Evolutionary conservation across 116 monocot species (phyloP).

Genomic region (Phalaenopsis hybrid): DNA sequence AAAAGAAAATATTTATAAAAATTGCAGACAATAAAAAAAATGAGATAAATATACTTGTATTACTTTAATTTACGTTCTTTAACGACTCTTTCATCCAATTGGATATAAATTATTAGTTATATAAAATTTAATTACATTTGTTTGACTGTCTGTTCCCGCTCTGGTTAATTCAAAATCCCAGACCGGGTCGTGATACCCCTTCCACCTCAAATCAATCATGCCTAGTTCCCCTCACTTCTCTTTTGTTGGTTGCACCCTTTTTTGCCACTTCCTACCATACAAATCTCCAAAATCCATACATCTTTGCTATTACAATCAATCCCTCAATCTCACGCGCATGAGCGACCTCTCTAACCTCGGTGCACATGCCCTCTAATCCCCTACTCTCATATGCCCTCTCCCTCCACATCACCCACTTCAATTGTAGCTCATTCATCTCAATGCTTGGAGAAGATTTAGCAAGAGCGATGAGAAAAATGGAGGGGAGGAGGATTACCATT

Average conservation of each 20-base stretch:
- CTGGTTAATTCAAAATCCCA: no score
- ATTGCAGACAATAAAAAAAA: no score
- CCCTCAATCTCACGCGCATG: background rate
- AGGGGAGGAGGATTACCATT: background rate
- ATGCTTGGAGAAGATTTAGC: background rate
- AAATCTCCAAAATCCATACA: background rate
- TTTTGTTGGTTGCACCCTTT: no score
- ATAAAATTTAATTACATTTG: no score
- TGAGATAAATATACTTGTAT: no score
- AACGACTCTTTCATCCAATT: no score
- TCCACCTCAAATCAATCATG: background rate
- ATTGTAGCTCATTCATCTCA: background rate
- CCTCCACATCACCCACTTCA: background rate
- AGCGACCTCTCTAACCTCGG: background rate
- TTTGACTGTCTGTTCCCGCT: no score
- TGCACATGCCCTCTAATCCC: background rate
- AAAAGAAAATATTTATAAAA: no score
- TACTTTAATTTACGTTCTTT: no score
- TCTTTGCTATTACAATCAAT: background rate
- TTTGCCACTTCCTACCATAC: background rate
- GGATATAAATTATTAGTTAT: no score
- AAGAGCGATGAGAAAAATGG: background rate
- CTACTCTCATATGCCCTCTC: background rate
- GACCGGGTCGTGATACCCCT: no score
- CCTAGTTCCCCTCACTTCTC: background rate